These are phyloP conservation scores for Quercus aquifolioides DNA, from an alignment of 306 rosid genomes.

Conservation along the genomic window DNA sequence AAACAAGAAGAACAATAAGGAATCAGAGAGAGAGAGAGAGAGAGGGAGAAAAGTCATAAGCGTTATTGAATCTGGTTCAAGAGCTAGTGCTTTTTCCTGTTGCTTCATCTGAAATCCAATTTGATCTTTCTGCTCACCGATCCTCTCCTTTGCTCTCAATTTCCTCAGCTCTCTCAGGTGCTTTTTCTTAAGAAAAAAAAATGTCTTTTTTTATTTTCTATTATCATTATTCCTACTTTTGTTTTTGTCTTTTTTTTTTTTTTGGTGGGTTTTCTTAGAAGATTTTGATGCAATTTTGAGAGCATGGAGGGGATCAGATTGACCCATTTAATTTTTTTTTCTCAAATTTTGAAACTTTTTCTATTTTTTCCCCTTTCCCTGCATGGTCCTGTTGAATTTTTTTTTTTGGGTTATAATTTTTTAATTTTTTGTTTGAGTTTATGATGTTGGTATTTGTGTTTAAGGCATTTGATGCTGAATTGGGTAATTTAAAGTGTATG, in stretches of 20 bases:
- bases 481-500: background rate
- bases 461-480: background rate
- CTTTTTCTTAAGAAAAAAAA: background rate
- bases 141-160: background rate
- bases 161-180: slow-evolving; percentile 28
- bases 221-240: background rate
- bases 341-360: background rate
- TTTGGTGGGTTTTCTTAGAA: background rate
- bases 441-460: slow-evolving; percentile 1
- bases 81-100: background rate
- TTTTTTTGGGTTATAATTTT: background rate
- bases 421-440: background rate
- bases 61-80: slow-evolving; percentile 18
- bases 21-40: slow-evolving; percentile 9
- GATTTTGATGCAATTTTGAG: background rate
- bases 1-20: slow-evolving; percentile 3
- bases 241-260: background rate
- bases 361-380: too few relatives aligned
- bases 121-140: slow-evolving; percentile 31
- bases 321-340: background rate
- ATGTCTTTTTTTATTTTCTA: background rate
- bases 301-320: slow-evolving; percentile 5
- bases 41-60: background rate
- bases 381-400: background rate
- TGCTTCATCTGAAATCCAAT: background rate